These are phyloP conservation scores for Solanum appendiculatum DNA, from an alignment of 257 asterid species.

Conservation along the genomic window DNA sequence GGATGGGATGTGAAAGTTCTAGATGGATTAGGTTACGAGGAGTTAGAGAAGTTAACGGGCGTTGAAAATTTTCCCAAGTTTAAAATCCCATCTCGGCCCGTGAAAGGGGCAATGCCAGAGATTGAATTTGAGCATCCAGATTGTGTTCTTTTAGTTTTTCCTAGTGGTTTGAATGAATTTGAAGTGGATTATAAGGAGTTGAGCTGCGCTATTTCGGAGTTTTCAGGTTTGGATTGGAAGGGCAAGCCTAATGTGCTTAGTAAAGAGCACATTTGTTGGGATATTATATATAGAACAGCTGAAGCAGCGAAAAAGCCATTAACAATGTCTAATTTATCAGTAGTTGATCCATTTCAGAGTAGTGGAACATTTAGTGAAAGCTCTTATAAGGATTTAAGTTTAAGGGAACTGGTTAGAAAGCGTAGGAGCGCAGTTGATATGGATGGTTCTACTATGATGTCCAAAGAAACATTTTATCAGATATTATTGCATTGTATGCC, in stretches of 20 bases:
- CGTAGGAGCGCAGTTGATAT: slow-evolving; percentile 96
- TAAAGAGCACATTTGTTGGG: slow-evolving; percentile 87
- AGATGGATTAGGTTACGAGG: slow-evolving; percentile 66
- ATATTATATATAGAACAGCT: slow-evolving; percentile 66
- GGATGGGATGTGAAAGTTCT: slow-evolving; percentile 87
- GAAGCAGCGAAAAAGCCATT: slow-evolving; percentile 60
- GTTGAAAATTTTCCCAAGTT: slow-evolving; percentile 33
- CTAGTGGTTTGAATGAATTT: slow-evolving; percentile 29
- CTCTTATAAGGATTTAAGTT: slow-evolving; percentile 44
- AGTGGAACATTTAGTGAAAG: slow-evolving; percentile 31
- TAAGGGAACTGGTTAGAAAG: slow-evolving; percentile 66
- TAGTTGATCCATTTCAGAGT: slow-evolving; percentile 31
- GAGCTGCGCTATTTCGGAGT: slow-evolving; percentile 19
- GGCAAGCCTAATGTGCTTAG: slow-evolving; percentile 81
- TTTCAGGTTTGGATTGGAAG: slow-evolving; percentile 54
- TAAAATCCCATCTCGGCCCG: slow-evolving; percentile 47
- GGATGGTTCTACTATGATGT: slow-evolving; percentile 67
- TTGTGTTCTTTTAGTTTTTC: slow-evolving; percentile 69
- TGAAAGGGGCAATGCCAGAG: slow-evolving; percentile 67
- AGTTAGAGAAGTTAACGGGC: slow-evolving; percentile 68
- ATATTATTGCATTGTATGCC: slow-evolving; percentile 80
- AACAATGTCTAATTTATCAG: slow-evolving; percentile 12
- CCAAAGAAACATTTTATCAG: slow-evolving; percentile 72
- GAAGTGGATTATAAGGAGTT: slow-evolving; percentile 56
- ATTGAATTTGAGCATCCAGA: slow-evolving; percentile 94